A percentile compares a stretch with the other conserved stretches of the same genome.
phyloP scores from a whole-genome alignment of 257 asterid genomes.

The Solanum gracilifrons region DNA sequence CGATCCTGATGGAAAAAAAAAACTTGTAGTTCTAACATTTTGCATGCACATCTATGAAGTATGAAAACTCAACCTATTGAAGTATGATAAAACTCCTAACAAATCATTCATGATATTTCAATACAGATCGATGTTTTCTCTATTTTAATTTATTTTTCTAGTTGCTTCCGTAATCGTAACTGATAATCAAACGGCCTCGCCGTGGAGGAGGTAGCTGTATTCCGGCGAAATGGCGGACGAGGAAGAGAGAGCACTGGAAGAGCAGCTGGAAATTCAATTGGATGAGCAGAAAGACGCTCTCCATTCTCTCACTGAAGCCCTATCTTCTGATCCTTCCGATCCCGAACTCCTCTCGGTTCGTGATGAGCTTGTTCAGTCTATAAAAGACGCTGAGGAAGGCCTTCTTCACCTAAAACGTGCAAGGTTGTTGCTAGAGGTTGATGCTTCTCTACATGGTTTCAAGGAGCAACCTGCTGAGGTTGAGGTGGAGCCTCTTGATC shows the following conservation, averaged over 20 bases:
- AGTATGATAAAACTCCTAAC: too few species aligned
- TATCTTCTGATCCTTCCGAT: constrained; percentile 54
- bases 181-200: background rate
- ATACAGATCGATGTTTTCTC: too few species aligned
- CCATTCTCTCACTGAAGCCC: constrained; percentile 53
- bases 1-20: too few species aligned
- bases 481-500: constrained; percentile 40
- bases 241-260: constrained; percentile 62
- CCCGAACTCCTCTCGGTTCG: constrained; percentile 68
- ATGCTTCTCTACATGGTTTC: constrained; percentile 33
- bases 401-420: constrained; percentile 76
- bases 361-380: constrained; percentile 64
- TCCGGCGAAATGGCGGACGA: constrained; percentile 56
- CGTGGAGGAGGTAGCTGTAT: background rate
- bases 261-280: constrained; percentile 61
- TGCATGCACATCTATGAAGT: too few species aligned
- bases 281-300: constrained; percentile 68
- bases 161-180: background rate
- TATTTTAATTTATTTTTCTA: too few species aligned
- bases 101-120: too few species aligned
- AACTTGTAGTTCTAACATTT: too few species aligned
- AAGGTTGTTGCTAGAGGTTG: constrained; percentile 67
- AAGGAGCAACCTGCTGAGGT: constrained; percentile 19
- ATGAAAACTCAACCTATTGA: too few species aligned
- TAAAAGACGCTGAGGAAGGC: constrained; percentile 80